These are phyloP conservation scores for Excoecaria cochinchinensis DNA, from an alignment of 345 rosid genomes.

Conservation along the genomic window DNA sequence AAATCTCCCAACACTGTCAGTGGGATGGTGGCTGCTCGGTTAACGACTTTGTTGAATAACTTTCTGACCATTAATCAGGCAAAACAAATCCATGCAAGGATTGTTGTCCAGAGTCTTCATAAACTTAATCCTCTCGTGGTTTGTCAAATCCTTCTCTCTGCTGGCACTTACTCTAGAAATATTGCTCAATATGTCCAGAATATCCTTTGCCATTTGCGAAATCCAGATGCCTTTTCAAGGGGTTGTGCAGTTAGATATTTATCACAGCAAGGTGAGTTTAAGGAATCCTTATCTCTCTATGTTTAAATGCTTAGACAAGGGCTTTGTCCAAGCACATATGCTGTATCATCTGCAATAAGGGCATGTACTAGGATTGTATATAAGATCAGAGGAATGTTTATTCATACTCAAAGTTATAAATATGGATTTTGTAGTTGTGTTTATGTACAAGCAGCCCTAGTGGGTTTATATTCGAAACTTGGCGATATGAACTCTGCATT, in stretches of 20 bases:
- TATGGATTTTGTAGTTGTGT: slow-evolving; percentile 56
- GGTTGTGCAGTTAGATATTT: slow-evolving; percentile 56
- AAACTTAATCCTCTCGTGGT: slow-evolving; percentile 47
- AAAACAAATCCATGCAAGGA: slow-evolving; percentile 50
- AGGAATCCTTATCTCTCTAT: slow-evolving; percentile 46
- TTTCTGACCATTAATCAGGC: slow-evolving; percentile 34
- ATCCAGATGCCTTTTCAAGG: slow-evolving; percentile 56
- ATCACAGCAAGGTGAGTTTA: slow-evolving; percentile 53
- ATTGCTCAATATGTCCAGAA: slow-evolving; percentile 36
- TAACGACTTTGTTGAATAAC: slow-evolving; percentile 26
- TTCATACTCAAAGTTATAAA: slow-evolving; percentile 57
- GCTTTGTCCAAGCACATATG: slow-evolving; percentile 48
- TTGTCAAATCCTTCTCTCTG: slow-evolving; percentile 41
- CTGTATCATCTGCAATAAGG: slow-evolving; percentile 58
- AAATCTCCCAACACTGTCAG: neutral
- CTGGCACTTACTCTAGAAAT: slow-evolving; percentile 38
- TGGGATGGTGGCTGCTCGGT: slow-evolving; percentile 7
- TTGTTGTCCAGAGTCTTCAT: slow-evolving; percentile 37
- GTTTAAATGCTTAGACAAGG: slow-evolving; percentile 51
- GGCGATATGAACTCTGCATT: slow-evolving; percentile 49
- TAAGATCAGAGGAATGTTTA: slow-evolving; percentile 34
- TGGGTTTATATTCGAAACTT: slow-evolving; percentile 58
- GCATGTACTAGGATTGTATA: slow-evolving; percentile 50
- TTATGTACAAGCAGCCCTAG: slow-evolving; percentile 65
- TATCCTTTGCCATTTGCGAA: slow-evolving; percentile 36